Evolutionary conservation across 2,329 filamentous ascomycete species (phyloP), one percentile per base, ranked within the genome.

Genomic region (Apiospora aurea): DNA sequence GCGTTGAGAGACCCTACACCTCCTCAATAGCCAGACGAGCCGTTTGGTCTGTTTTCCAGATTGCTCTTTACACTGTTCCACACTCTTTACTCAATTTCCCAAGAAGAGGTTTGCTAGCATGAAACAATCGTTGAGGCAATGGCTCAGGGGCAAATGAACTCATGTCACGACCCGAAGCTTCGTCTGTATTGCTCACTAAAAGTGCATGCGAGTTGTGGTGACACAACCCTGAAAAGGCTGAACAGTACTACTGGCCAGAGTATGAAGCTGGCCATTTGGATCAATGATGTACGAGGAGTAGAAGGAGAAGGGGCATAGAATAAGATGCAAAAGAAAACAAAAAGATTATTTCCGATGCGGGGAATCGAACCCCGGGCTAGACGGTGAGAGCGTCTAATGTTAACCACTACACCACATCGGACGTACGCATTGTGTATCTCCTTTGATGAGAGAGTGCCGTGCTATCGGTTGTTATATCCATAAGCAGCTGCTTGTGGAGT

Each of bases 371-470:
- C 77, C 76, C 75, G 76, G 74, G 76, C 77, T 76, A 75, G 73
- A 75, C 76, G 75, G 75, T 80, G 79, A 81, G 79, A 80, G 79
- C 79, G 78, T 79, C 77, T 79, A 78, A 80, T 80, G 79, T 80
- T 80, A 75, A 75, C 79, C 79, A 80, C 77, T 78, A 78, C 77
- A 80, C 78, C 81, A 79, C 79, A 79, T 80, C 79, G 79, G 79
- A 80, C n/a, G n/a, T n/a, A n/a, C n/a, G n/a, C n/a, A n/a, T n/a
- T n/a, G n/a, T n/a, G n/a, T n/a, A n/a, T n/a, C n/a, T n/a, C n/a
- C n/a, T n/a, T n/a, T n/a, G n/a, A n/a, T n/a, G n/a, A n/a, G n/a
- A n/a, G n/a, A n/a, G n/a, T n/a, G n/a, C n/a, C n/a, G n/a, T n/a
- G n/a, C n/a, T n/a, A n/a, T n/a, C n/a, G n/a, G n/a, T n/a, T n/a